These are phyloP conservation scores for Alternaria burnsii DNA, from an alignment of 2,329 filamentous ascomycete genomes.

Conservation along the genomic window DNA sequence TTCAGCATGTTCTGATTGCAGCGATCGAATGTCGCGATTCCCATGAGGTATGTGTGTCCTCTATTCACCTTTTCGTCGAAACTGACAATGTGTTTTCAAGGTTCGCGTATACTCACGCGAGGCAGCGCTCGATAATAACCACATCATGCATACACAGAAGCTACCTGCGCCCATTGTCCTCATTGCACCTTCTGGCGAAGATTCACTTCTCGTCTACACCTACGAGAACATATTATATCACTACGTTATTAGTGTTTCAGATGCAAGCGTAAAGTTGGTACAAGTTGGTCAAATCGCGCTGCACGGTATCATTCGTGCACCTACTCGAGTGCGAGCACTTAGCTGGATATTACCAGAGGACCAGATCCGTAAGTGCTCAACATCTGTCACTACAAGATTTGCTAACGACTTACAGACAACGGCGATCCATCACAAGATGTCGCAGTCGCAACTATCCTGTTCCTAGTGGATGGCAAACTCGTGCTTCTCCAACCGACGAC, in stretches of 20 bases:
- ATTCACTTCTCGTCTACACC: constrained; percentile 95
- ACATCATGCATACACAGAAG: constrained; percentile 77
- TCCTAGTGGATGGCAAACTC: constrained; percentile 96
- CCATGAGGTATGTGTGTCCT: constrained; percentile 67
- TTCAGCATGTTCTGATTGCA: constrained; percentile 91
- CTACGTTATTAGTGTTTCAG: constrained; percentile 81
- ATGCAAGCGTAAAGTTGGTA: constrained; percentile 77
- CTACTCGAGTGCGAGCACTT: constrained; percentile 87
- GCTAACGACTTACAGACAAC: constrained; percentile 62
- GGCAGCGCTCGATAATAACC: constrained; percentile 74
- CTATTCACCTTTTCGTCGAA: neutral
- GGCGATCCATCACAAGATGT: constrained; percentile 97
- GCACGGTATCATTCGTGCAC: constrained; percentile 93
- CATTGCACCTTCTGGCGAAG: constrained; percentile 86
- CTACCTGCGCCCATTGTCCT: constrained; percentile 89
- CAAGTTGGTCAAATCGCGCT: constrained; percentile 99
- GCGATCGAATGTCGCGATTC: constrained; percentile 86
- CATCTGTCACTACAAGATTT: neutral
- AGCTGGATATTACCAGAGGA: constrained; percentile 96
- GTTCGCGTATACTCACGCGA: constrained; percentile 94
- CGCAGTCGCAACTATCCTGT: constrained; percentile 88
- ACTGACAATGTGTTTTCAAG: constrained; percentile 45
- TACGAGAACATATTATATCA: constrained; percentile 96
- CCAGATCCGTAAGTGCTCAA: constrained; percentile 70
- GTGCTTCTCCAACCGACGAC: constrained; percentile 88